These are phyloP conservation scores for Xylariaceae sp. DNA, from an alignment of 2,329 filamentous ascomycete genomes.

Conservation along the genomic window DNA sequence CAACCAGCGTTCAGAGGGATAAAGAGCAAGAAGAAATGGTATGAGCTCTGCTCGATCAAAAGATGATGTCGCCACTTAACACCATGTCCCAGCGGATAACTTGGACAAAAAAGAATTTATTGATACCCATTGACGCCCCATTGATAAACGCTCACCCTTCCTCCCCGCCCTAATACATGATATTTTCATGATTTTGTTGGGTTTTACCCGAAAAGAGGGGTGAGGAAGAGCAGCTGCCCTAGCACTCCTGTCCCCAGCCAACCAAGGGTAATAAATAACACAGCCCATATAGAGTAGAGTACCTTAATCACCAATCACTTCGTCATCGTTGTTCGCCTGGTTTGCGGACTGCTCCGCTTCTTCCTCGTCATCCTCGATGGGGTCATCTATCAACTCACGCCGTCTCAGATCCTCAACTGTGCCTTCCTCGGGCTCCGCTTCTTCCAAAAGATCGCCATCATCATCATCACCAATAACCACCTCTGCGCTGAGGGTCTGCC, in stretches of 20 bases:
- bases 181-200: neutral
- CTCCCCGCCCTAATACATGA: too few relatives aligned
- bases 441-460: conserved; percentile 43
- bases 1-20: neutral
- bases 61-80: conserved; percentile 1
- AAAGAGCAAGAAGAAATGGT: neutral
- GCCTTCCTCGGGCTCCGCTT: conserved; percentile 53
- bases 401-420: conserved; percentile 54
- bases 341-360: conserved; percentile 34
- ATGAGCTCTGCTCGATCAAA: too few relatives aligned
- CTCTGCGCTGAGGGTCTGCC: conserved; percentile 43
- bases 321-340: conserved; percentile 23
- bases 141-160: too few relatives aligned
- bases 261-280: neutral
- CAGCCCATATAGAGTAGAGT: neutral
- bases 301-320: conserved; percentile 39
- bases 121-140: too few relatives aligned
- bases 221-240: neutral
- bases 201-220: neutral
- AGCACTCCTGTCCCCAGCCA: conserved; percentile 1
- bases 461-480: conserved; percentile 43
- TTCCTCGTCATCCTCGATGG: conserved; percentile 41
- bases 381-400: conserved; percentile 52
- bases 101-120: too few relatives aligned
- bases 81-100: neutral